Conservation (phyloP, 106 monocot species). For the Agapanthus africanus region DNA sequence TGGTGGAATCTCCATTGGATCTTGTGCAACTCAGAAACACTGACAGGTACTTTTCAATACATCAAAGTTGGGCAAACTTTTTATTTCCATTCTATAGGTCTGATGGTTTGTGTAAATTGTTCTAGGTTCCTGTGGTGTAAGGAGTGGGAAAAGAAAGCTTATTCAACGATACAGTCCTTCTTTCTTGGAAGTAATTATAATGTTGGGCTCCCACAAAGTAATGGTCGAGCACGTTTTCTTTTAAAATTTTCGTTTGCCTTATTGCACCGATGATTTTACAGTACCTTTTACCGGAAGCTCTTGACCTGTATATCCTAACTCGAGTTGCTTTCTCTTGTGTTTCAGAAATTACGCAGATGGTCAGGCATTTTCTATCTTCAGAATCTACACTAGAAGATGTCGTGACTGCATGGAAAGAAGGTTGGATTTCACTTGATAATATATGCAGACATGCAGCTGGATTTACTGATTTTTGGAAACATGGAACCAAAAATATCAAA, state of each 20-base stretch:
- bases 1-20: constrained; percentile 40
- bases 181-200: neutral
- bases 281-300: neutral
- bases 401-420: constrained; percentile 37
- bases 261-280: neutral
- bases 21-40: constrained; percentile 22
- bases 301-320: neutral
- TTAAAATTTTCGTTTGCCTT: neutral
- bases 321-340: neutral
- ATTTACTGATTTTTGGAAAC: constrained; percentile 57
- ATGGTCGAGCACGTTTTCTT: constrained; percentile 10
- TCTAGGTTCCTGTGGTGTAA: constrained; percentile 54
- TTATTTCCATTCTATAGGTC: neutral
- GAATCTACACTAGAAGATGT: constrained; percentile 11
- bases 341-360: constrained; percentile 3
- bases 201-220: constrained; percentile 8
- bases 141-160: constrained; percentile 53
- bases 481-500: constrained; percentile 47
- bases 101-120: neutral
- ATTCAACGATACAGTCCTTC: constrained; percentile 10
- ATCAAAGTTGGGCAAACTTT: neutral
- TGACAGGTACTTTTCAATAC: constrained; percentile 43
- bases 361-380: constrained; percentile 4
- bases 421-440: constrained; percentile 57
- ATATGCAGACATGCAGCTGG: constrained; percentile 45